Percentiles rank a stretch among this genome's conserved stretches.
Conservation (phyloP, 768 basidiomycete genomes). For the Tricholoma furcatifolium region DNA sequence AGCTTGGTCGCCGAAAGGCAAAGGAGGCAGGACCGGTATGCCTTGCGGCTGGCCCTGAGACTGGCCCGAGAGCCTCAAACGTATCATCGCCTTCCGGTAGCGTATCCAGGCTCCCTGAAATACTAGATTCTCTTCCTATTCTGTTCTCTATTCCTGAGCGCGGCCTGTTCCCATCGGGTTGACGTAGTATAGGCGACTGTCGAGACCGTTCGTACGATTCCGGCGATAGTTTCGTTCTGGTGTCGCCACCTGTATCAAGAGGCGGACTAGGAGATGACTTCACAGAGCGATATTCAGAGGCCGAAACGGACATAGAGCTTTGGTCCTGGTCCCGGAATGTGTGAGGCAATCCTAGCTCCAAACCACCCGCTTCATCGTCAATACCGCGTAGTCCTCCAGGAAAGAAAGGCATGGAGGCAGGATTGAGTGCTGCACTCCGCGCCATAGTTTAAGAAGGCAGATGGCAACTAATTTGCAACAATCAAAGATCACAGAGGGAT, state of each 20-base stretch:
- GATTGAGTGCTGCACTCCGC: conserved; percentile 75
- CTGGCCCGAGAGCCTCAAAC: conserved; percentile 34
- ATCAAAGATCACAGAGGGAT: conserved; percentile 33
- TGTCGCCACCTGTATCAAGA: conserved; percentile 32
- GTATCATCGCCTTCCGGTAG: conserved; percentile 55
- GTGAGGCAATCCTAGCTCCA: conserved; percentile 45
- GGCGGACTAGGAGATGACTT: conserved; percentile 71
- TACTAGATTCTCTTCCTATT: conserved; percentile 45
- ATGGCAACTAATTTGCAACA: conserved; percentile 36
- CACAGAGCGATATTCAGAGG: conserved; percentile 65
- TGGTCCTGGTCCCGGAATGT: conserved; percentile 46
- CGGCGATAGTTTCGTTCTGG: conserved; percentile 35
- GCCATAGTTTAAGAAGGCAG: conserved; percentile 51
- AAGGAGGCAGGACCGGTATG: conserved; percentile 28
- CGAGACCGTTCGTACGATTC: conserved; percentile 35
- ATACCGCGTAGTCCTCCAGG: conserved; percentile 61
- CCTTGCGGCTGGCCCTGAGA: conserved; percentile 18
- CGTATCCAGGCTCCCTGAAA: conserved; percentile 48
- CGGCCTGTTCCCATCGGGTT: conserved; percentile 43
- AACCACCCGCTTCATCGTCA: conserved; percentile 53
- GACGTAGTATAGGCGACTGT: conserved; percentile 47
- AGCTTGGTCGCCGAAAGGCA: conserved; percentile 34
- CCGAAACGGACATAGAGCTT: conserved; percentile 54
- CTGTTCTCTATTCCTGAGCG: conserved; percentile 38
- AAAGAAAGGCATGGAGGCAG: conserved; percentile 83